Conservation (phyloP, 1,284 basidiomycete species). For the Flammula alnicola region DNA sequence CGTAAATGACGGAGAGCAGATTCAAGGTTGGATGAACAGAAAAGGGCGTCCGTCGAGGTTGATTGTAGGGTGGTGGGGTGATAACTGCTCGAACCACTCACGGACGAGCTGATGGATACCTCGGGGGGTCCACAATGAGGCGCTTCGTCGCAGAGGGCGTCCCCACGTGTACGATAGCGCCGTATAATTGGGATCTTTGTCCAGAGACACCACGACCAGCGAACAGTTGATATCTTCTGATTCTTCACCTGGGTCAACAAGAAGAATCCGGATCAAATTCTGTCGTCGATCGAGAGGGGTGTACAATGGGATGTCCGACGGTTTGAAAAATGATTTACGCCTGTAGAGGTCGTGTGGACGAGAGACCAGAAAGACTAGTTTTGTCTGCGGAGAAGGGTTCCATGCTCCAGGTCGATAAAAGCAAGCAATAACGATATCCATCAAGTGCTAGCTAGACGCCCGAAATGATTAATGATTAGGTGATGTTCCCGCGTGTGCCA, state of each 20-base stretch:
- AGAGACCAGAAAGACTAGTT: no score
- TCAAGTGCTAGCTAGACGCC: no score
- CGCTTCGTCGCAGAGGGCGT: not conserved
- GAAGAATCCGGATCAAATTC: conserved; percentile 12
- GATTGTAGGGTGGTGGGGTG: no score
- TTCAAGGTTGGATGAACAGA: conserved; percentile 5
- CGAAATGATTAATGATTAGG: no score
- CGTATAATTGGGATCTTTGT: conserved; percentile 1
- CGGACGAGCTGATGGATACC: not conserved
- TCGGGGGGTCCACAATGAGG: not conserved
- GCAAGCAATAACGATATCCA: no score
- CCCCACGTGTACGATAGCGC: conserved; percentile 14
- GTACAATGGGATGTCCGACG: no score
- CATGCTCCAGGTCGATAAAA: no score
- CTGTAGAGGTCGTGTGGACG: no score
- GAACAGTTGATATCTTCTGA: conserved; percentile 6
- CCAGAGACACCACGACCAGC: not conserved
- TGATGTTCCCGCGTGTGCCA: no score
- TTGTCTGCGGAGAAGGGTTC: no score
- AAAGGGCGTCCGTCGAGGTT: not conserved
- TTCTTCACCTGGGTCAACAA: not conserved
- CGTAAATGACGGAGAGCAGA: conserved; percentile 6
- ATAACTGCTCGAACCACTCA: not conserved
- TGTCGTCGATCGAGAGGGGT: no score
- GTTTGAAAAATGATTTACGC: no score